Percentiles rank a stretch among this genome's conserved stretches.
Evolutionary conservation across 768 basidiomycete species (phyloP).

Genomic region (Termitomyces heimii): DNA sequence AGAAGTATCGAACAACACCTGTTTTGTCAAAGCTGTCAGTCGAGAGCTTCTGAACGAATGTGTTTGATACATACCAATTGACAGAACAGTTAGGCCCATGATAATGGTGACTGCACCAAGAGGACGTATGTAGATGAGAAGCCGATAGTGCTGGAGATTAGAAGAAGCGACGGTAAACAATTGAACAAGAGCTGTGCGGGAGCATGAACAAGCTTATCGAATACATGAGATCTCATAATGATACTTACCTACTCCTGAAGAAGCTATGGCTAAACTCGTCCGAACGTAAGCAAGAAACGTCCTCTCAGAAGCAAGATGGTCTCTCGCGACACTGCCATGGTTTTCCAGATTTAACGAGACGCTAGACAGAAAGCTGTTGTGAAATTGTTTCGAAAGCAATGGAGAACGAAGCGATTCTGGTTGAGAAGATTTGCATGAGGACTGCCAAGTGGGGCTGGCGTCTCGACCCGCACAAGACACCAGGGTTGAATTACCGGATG

Average conservation of each 20-base stretch:
- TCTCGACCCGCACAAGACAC: background rate
- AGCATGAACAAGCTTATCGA: background rate
- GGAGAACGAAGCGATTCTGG: background rate
- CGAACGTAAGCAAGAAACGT: conserved; percentile 51
- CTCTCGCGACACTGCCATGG: conserved; percentile 45
- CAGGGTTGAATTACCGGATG: background rate
- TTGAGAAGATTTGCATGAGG: background rate
- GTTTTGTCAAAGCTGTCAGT: background rate
- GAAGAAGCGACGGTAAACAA: conserved; percentile 17
- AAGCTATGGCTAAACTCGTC: conserved; percentile 45
- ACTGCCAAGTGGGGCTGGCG: background rate
- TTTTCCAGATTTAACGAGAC: conserved; percentile 33
- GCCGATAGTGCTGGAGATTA: conserved; percentile 9
- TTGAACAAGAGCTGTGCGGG: conserved; percentile 15
- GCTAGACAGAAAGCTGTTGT: background rate
- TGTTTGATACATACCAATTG: conserved; percentile 11
- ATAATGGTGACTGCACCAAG: conserved; percentile 16
- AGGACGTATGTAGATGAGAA: conserved; percentile 17
- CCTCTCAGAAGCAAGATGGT: conserved; percentile 47
- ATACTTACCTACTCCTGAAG: conserved; percentile 36
- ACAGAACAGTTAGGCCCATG: conserved; percentile 15
- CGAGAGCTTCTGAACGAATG: background rate
- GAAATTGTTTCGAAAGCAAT: background rate
- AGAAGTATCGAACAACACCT: conserved; percentile 18
- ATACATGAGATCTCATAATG: background rate